phyloP scores from a whole-genome alignment of 148 eudicot species.

The Limonium bicolor region DNA sequence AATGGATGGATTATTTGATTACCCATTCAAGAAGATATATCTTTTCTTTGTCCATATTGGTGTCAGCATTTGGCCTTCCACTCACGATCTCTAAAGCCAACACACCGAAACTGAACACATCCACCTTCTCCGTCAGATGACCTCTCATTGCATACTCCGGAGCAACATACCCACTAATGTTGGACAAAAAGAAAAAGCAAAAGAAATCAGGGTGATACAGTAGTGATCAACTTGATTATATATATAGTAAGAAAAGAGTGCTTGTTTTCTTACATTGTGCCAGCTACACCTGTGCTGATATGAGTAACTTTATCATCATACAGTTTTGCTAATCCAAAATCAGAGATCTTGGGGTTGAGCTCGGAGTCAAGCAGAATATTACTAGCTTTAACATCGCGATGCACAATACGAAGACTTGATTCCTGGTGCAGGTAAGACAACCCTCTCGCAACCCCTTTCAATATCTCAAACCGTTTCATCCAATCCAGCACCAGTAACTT shows the following conservation, averaged over 20 bases:
- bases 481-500: constrained; percentile 40
- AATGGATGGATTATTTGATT: too few species aligned
- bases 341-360: constrained; percentile 76
- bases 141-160: constrained; percentile 96
- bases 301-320: constrained; percentile 85
- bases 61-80: constrained; percentile 66
- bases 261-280: constrained; percentile 74
- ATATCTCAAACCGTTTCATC: constrained; percentile 67
- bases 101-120: constrained; percentile 82
- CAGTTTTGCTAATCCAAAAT: constrained; percentile 89
- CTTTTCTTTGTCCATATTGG: constrained; percentile 35
- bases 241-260: background rate
- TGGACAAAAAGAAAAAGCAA: background rate
- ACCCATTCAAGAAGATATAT: constrained; percentile 92
- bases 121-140: constrained; percentile 84
- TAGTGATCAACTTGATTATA: too few species aligned
- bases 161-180: constrained; percentile 71
- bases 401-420: constrained; percentile 62
- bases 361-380: constrained; percentile 72
- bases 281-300: constrained; percentile 84
- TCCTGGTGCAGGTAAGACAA: constrained; percentile 81
- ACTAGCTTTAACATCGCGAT: constrained; percentile 89
- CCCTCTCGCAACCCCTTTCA: constrained; percentile 79
- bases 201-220: background rate
- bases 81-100: constrained; percentile 70